Conservation (phyloP, 139 green algal genomes). For the Haematococcus lacustris region DNA sequence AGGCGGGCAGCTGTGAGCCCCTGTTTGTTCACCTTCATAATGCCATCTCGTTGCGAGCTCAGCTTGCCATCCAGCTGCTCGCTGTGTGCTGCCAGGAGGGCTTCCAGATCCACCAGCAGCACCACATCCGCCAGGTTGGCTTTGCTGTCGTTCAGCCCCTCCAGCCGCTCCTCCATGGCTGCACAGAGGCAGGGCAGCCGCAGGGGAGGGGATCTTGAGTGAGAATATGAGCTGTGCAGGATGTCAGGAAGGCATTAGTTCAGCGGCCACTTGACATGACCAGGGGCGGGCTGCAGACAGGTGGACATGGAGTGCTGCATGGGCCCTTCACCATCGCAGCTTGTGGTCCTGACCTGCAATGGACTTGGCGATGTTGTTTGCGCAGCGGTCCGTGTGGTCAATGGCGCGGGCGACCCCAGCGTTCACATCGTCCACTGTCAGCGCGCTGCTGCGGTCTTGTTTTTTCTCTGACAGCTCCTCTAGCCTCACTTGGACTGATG, state of each 20-base stretch:
- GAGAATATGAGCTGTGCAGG: too few species aligned
- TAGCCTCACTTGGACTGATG: slow-evolving; percentile 7
- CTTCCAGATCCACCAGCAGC: slow-evolving; percentile 28
- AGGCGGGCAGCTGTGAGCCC: too few species aligned
- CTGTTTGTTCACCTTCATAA: slow-evolving; percentile 14
- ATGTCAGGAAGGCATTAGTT: too few species aligned
- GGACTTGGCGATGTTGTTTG: slow-evolving; percentile 27
- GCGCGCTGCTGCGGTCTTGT: slow-evolving; percentile 15
- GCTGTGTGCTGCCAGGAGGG: slow-evolving; percentile 19
- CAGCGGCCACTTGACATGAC: too few species aligned
- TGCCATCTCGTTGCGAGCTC: slow-evolving; percentile 18
- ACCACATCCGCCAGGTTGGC: slow-evolving; percentile 34
- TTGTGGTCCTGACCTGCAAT: slow-evolving; percentile 14
- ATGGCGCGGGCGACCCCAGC: slow-evolving; percentile 19
- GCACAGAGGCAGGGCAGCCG: too few species aligned
- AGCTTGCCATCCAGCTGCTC: slow-evolving; percentile 30
- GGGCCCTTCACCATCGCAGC: too few species aligned
- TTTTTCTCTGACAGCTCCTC: slow-evolving; percentile 21
- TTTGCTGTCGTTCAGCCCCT: slow-evolving; percentile 27
- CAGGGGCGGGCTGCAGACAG: too few species aligned
- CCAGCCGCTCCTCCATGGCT: slow-evolving; percentile 26
- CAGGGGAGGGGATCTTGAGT: too few species aligned
- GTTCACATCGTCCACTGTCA: slow-evolving; percentile 32
- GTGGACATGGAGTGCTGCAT: too few species aligned
- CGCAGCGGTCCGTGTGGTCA: slow-evolving; percentile 31